Evolutionary conservation across 2,329 filamentous ascomycete species (phyloP), one percentile per base, ranked within the genome.

Genomic region (Cercospora zeina): DNA sequence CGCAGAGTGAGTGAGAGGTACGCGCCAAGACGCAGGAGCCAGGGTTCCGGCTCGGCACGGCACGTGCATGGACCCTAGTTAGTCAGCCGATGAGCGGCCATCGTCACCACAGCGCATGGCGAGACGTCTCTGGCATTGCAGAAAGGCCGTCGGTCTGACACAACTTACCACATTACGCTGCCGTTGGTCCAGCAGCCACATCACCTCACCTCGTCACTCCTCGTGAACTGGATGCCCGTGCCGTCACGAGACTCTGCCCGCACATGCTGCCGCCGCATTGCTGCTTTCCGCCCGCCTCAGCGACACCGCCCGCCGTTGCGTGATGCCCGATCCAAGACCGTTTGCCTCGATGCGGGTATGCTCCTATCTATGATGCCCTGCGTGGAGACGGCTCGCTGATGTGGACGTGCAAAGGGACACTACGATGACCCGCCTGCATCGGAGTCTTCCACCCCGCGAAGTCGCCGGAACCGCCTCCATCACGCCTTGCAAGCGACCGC

Each of bases 361-460:
- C 63, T 55, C 27, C 31, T 54, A 24, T 10, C 27, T 30, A 36
- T 45, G 16, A 7, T 19, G 42, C 47, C n/a, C n/a, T 13, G 2
- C 47, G 62, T 53, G 54, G 58, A 62, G 37, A 54, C 50, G 62
- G 57, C 33, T 31, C 57, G 62, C 66, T 68, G 61, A 68, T 57
- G 21, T 39, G 42, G 56, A 21, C 30, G 47, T 39, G 31, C 45
- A 39, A 54, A 73, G 72, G 77, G 76, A 45, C 73, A 72, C 67
- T 79, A 80, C 70, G 80, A 81, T 70, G 76, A 76, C 58, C 79
- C 80, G 21, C 77, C 78, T 49, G 78, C 79, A 45, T 62, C 70
- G n/a, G 67, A 68, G 54, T 54, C 69, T 16, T 70, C 66, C 34
- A 72, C 65, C 13, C 68, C 68, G 11, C 69, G 67, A 30, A 70